A percentile compares a stretch with the other conserved stretches of the same genome.
Conservation (phyloP, 169 alveolate species). For the Plasmodium malariae region DNA sequence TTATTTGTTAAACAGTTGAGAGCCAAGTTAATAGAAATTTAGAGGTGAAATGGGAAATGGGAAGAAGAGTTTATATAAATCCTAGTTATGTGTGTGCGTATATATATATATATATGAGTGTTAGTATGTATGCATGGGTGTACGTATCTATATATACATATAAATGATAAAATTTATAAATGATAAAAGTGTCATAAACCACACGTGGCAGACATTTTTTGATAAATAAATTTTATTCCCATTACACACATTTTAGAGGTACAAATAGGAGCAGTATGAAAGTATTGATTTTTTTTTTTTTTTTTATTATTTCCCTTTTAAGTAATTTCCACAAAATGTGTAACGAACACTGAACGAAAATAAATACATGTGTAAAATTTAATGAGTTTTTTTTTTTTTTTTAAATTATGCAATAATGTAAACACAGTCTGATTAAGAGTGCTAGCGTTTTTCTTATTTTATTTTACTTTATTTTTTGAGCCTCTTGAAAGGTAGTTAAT, state of each 20-base stretch:
- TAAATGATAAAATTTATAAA: slow-evolving; percentile 47
- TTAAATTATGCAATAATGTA: too few species aligned
- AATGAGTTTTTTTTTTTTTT: too few species aligned
- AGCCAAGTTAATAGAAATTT: slow-evolving; percentile 3
- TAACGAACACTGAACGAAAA: too few species aligned
- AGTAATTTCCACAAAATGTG: neutral
- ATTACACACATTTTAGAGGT: slow-evolving; percentile 6
- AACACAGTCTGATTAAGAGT: too few species aligned
- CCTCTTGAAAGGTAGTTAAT: too few species aligned
- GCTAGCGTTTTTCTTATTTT: too few species aligned
- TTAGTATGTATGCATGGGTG: neutral
- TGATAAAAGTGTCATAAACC: slow-evolving; percentile 70
- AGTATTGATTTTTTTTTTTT: neutral
- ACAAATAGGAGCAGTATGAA: neutral
- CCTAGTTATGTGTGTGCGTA: neutral
- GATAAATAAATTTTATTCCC: slow-evolving; percentile 60
- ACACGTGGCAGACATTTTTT: slow-evolving; percentile 62
- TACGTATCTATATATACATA: neutral
- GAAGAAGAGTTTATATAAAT: neutral
- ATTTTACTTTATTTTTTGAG: too few species aligned
- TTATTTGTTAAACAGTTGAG: slow-evolving; percentile 8
- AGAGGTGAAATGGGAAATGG: neutral
- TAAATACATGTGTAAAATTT: too few species aligned
- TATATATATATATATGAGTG: neutral
- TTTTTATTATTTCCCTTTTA: slow-evolving; percentile 3